Conservation (phyloP, 768 basidiomycete species). For the Mycena galopus region DNA sequence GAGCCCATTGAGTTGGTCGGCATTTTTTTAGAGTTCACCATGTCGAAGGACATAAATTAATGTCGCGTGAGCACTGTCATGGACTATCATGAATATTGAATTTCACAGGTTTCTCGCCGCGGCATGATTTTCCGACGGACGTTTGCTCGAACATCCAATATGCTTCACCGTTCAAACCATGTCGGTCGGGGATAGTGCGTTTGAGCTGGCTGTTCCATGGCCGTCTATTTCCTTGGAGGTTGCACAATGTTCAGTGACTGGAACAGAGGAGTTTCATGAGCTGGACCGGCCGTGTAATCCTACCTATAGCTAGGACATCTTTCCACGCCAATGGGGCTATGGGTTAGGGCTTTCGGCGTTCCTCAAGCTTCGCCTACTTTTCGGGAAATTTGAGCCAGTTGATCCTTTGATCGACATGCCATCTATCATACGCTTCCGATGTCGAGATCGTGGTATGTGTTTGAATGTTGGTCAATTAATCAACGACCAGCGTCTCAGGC, state of each 20-base stretch:
- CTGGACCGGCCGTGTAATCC: no score
- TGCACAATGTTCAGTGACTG: no score
- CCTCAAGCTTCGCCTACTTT: no score
- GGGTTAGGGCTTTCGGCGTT: no score
- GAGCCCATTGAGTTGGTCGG: no score
- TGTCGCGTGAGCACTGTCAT: background rate
- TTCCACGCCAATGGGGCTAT: no score
- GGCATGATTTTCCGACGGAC: background rate
- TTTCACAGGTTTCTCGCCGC: background rate
- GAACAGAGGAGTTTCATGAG: no score
- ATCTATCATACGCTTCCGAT: background rate
- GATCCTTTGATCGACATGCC: background rate
- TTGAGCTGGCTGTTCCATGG: no score
- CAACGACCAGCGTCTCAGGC: background rate
- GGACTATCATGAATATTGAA: background rate
- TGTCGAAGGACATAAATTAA: background rate
- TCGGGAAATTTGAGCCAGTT: background rate
- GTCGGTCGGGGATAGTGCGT: background rate
- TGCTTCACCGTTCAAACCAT: background rate
- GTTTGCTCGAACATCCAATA: background rate
- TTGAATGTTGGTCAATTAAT: background rate
- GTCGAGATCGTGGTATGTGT: background rate
- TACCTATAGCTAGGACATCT: no score
- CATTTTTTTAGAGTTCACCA: background rate
- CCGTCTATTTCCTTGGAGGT: no score